These are phyloP conservation scores for Capsicum baccatum DNA, from an alignment of 257 asterid species.

Conservation along the genomic window DNA sequence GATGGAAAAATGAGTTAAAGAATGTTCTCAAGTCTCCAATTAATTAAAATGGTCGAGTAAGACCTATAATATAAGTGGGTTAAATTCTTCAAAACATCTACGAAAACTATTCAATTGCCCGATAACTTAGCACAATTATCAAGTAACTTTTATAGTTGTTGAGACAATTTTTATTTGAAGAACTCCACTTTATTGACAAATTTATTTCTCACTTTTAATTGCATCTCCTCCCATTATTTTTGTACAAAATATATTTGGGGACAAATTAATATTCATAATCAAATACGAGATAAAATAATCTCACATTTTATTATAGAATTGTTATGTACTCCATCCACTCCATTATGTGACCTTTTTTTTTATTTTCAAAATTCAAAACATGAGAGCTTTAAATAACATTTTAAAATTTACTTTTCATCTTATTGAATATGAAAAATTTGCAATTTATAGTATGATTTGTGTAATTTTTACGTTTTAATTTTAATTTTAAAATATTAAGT, in stretches of 20 bases:
- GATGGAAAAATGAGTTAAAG: neutral
- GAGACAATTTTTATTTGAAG: no score
- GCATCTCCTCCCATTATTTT: neutral
- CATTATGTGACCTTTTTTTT: neutral
- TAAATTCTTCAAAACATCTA: no score
- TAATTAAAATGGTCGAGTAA: no score
- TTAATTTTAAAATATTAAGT: neutral
- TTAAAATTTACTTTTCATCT: neutral
- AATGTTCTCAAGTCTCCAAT: no score
- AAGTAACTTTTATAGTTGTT: no score
- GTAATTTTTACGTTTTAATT: neutral
- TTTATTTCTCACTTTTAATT: no score
- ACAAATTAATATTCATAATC: neutral
- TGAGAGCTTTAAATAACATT: neutral
- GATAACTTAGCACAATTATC: no score
- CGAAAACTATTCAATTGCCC: no score
- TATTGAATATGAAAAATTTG: neutral
- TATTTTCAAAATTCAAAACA: neutral
- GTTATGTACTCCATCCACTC: neutral
- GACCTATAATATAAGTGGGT: no score
- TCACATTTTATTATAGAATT: neutral
- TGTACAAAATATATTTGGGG: neutral
- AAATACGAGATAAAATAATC: neutral
- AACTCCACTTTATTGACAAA: no score
- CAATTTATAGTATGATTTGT: neutral